These are phyloP conservation scores for Syzygium malaccense DNA, from an alignment of 441 rosid species.

Conservation along the genomic window DNA sequence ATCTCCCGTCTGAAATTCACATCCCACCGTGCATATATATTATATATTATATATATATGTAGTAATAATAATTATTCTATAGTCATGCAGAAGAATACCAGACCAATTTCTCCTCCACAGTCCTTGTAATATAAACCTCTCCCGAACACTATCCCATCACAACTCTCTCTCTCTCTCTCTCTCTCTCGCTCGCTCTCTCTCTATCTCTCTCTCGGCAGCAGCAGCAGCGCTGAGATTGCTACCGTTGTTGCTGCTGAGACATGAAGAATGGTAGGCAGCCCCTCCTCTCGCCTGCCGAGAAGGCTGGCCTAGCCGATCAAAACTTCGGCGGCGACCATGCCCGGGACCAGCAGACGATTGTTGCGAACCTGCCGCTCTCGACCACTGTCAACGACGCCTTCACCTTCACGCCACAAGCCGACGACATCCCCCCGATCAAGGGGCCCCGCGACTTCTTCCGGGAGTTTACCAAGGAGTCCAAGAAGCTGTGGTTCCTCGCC, in stretches of 20 bases:
- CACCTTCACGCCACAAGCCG: conserved; percentile 3
- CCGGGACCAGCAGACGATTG: not conserved
- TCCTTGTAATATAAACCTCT: not conserved
- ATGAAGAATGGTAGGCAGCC: conserved; percentile 38
- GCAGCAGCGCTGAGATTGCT: not conserved
- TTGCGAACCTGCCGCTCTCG: not conserved
- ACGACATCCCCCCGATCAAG: conserved; percentile 35
- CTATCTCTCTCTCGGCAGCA: not conserved
- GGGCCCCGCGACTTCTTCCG: conserved; percentile 10
- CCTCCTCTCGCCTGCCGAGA: conserved; percentile 23
- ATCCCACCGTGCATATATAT: not conserved
- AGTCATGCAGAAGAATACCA: not conserved
- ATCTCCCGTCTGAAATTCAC: not conserved
- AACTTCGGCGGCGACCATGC: not conserved
- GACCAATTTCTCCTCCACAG: not conserved
- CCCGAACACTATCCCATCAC: not conserved
- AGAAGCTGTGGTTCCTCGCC: conserved; percentile 41
- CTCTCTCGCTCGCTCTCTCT: not conserved
- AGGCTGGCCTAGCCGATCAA: not conserved
- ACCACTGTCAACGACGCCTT: conserved; percentile 1
- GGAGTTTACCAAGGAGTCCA: conserved; percentile 27
- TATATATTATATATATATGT: not conserved
- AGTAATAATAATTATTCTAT: not conserved
- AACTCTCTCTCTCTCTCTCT: not conserved
- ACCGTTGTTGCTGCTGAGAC: not conserved